Evolutionary conservation across 768 basidiomycete species (phyloP), one percentile per base, ranked within the genome.

Genomic region (Mycena maculata): DNA sequence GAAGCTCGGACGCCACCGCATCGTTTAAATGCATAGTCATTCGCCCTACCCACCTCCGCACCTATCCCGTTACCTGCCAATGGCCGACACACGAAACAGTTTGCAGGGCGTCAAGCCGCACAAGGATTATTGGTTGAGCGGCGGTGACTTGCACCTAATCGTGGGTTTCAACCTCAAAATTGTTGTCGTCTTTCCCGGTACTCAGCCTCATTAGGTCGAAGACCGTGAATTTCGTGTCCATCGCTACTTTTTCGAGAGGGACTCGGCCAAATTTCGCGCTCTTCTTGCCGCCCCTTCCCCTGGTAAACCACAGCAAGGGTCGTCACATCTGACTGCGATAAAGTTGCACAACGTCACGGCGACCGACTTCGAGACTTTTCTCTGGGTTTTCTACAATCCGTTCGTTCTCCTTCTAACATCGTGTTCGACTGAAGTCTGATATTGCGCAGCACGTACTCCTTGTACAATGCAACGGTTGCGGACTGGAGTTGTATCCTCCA

Each of bases 311-410:
- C 76, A 69, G 8, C 65, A 71, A 18, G 83, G 85, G 1, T 73
- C 73, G 1, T 77, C 77, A 0, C 80, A 84, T 22, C 8, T 62
- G 0, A 77, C 76, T 7, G 80, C 84, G 0, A 77, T 84, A 23
- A 75, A 77, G 0, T 76, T 91, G 2, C 78, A 82, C 6, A 80
- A 82, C 20, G 78, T 81, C 12, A 81, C 80, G 27, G 78, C 81
- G 0, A 76, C 79, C 6, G 87, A 89, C 23, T 88, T 90, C 58
- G 80, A 83, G 18, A 83, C 83, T 0, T 85, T 90, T 49, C 75
- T 89, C 0, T 90, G 86, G 86, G 83, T 90, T 0, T 88, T 90
- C 53, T 91, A 91, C 56, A 88, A 89, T 57, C 79, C 83, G 90
- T 90, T 65, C 60, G 87, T 79, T 15, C n/a, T n/a, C 22, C 23